Evolutionary conservation across 1,139 yeast genomes (phyloP).

Genomic region (Saccharomycopsis crataegensis): DNA sequence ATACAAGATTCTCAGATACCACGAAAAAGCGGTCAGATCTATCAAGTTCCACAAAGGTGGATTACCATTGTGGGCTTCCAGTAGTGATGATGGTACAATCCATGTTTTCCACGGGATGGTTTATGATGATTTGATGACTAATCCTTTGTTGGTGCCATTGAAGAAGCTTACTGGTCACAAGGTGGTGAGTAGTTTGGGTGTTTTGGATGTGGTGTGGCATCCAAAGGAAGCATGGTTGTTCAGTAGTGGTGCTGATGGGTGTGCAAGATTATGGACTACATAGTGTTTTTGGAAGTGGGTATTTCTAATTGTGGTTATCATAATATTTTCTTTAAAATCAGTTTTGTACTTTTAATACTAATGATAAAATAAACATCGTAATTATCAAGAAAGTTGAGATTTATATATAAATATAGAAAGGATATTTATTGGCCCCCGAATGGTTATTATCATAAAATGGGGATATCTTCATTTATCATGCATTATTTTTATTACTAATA

Average conservation of each 20-base stretch:
- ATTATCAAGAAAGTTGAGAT: too few relatives aligned
- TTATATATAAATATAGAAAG: too few relatives aligned
- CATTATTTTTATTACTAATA: too few relatives aligned
- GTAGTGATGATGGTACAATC: slow-evolving; percentile 91
- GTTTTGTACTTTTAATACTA: too few relatives aligned
- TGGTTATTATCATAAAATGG: too few relatives aligned
- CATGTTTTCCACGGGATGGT: slow-evolving; percentile 97
- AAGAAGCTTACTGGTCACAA: slow-evolving; percentile 94
- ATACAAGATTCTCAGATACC: slow-evolving; percentile 90
- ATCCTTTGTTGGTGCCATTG: slow-evolving; percentile 91
- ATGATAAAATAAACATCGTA: too few relatives aligned
- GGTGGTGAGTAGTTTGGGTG: slow-evolving; percentile 73
- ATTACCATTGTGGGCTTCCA: slow-evolving; percentile 87
- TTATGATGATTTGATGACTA: slow-evolving; percentile 91
- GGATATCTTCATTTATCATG: too few relatives aligned
- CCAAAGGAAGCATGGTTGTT: slow-evolving; percentile 98
- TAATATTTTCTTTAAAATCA: too few relatives aligned
- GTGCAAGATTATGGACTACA: slow-evolving; percentile 95
- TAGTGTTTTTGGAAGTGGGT: too few relatives aligned
- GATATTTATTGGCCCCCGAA: too few relatives aligned
- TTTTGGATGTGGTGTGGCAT: slow-evolving; percentile 90
- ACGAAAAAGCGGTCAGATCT: slow-evolving; percentile 87
- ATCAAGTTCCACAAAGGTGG: slow-evolving; percentile 80
- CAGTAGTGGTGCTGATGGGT: slow-evolving; percentile 97
- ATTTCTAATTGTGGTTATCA: not conserved